Base-by-base conservation (phyloP, 2,329 filamentous ascomycete species). In the Exophiala viscosa region DNA sequence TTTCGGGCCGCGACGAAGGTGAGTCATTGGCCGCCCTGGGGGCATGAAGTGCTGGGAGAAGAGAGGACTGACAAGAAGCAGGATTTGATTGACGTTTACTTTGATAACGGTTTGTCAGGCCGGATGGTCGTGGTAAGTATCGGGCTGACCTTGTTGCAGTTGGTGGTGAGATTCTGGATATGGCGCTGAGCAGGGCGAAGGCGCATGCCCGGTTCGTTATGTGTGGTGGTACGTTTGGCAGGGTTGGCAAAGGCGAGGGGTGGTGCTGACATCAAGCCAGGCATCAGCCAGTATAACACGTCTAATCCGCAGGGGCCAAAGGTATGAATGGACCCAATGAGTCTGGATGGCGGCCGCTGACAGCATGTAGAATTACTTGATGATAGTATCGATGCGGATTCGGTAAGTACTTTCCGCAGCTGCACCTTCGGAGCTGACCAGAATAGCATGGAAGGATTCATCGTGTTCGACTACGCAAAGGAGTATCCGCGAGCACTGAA, bases 81-180 rank as follows among this genome's bases (percentile, higher is more conserved):
- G 36, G 70, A 78, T 56, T 33, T 61, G 31, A 86, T 85, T 50
- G 82, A 87, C 68, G 82, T 89, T 11, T 89, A 83, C 69, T 89
- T 83, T 66, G 86, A 89, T 69, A 88, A 88, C 70, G 60, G 58
- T 61, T 13, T 45, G 52, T 48, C 11, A 40, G 9, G 7, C 13
- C 34, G 31, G 34, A 23, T 18, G 31, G 33, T 9, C 7, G 23
- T 23, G 8, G 13, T 13, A 34, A 18, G 3, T 28, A 17, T 20
- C 36, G 36, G 35, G 11, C n/a, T 38, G 5, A 23, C 13, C 1
- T 33, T 31, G n/a, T 40, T 10, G 15, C 31, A 60, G 83, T 87
- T 15, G 86, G 85, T 9, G 86, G 86, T 5, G 83, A 87, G 57
- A 85, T 88, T 48, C 74, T 89, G 28, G 83, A 89, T 64, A 68